Base-by-base conservation (phyloP, 2,329 filamentous ascomycete genomes). In the Escovopsis weberi region DNA sequence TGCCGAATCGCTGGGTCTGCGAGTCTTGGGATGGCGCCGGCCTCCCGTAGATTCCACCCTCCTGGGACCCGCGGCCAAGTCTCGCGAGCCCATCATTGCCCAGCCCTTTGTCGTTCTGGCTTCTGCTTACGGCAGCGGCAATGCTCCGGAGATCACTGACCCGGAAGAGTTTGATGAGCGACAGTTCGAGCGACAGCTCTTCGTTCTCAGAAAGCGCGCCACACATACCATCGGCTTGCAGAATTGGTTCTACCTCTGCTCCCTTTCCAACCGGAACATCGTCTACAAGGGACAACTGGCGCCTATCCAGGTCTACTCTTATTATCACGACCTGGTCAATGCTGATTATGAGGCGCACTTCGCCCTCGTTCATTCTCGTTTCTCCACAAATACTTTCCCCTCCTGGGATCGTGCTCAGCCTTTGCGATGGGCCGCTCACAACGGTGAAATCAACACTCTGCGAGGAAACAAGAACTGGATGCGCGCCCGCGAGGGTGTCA, bases 391-490 rank as follows among this genome's bases (percentile, higher is more conserved):
- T 71, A 96, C 89, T 41, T 96, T 96, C 66, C 89, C 89, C 18
- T 94, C 87, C 1, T 96, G 89, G 89, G 91, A 96, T 64, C 84
- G 89, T 67, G 91, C 89, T 47, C 89, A 96, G 68, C 89, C 89
- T 49, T 69, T 96, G 50, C 79, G 89, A 65, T 96, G 89, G 89
- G 88, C 88, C 50, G 89, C 89, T 56, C 89, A 96, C 71, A 96
- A 96, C 62, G 89, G 89, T 72, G 89, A 96, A 68, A 96, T 96
- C 60, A 96, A 96, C 65, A 96, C 89, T 2, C 70, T 96, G 48
- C 83, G 89, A 59, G 89, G 89, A 47, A 96, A 96, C 71, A 96
- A 96, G 74, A 96, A 96, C 67, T 96, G 89, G 89, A 96, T 96
- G 89, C 82, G 88, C 53, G 89, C 89, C 48, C 81, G 89, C 58